Base-by-base conservation (phyloP, 257 asterid genomes). In the Solanum piurae region DNA sequence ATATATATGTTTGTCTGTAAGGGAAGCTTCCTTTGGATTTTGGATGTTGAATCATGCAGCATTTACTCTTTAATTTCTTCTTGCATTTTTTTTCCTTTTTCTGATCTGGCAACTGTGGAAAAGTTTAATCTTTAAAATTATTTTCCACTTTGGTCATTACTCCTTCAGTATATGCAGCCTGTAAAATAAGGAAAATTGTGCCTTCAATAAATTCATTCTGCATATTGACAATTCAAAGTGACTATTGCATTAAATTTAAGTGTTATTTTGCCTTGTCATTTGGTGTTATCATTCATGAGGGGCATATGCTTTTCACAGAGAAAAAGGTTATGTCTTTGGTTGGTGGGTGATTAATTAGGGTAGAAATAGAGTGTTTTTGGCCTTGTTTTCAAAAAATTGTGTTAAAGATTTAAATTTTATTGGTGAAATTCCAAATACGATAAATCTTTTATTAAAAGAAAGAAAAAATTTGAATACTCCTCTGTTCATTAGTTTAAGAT, bases 191-290 rank as follows among this genome's bases (percentile, higher is more conserved):
- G 87, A 34, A 84, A 84, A 64, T 71, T 85, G 68, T 85, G 87
- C 87, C 64, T 68, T 85, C 87, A 85, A 38, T 85, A 40, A 68
- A 85, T 85, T 85, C 46, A 27, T 85, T 64, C 82, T 27, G 31
- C 87, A 85, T 66, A 85, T 85, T 85, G 82, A 85, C 87, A 85
- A 85, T 66, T 85, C 68, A 85, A 85, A 68, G 66, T 42, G 79
- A 25, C 66, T 85, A 1, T 27, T 66, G 27, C 62, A 64, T 36
- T 36, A 60, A 36, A n/a, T 84, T 34, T 12, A 55, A 60, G 87
- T 37, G 36, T 84, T 62, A 34, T 62, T 84, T 62, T 85, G 80
- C 77, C 64, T 68, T 68, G 87, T 25, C 16, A 84, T 64, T 84
- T 84, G 77, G 37, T 55, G 33, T 60, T 38, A 18, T 37, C 5